Evolutionary conservation across 1,139 yeast genomes (phyloP).

Genomic region (Lodderomyces parapsilosis): DNA sequence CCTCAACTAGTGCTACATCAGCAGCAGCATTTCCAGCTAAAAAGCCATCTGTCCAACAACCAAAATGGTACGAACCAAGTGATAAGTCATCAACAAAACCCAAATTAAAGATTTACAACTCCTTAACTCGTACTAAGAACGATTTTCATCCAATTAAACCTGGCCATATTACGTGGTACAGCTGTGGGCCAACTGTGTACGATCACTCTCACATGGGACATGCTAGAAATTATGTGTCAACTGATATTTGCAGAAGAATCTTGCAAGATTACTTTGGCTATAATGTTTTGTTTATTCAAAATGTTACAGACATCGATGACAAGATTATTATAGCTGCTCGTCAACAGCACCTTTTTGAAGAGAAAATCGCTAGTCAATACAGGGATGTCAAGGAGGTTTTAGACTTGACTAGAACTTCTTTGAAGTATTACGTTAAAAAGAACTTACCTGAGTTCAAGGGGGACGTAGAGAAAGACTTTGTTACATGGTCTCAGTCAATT

Average conservation of each 20-base stretch:
- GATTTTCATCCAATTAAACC: conserved; percentile 65
- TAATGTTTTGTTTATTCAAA: conserved; percentile 83
- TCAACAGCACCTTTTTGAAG: conserved; percentile 75
- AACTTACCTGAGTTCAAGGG: conserved; percentile 50
- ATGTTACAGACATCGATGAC: conserved; percentile 97
- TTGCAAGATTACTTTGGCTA: conserved; percentile 90
- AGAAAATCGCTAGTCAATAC: conserved; percentile 41
- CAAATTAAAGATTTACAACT: conserved; percentile 55
- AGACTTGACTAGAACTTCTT: conserved; percentile 40
- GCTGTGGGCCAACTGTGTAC: conserved; percentile 99
- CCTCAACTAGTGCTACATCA: not conserved
- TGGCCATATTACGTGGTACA: conserved; percentile 85
- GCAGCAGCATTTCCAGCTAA: conserved; percentile 16
- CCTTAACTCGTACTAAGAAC: conserved; percentile 79
- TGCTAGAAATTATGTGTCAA: conserved; percentile 93
- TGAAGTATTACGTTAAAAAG: conserved; percentile 50
- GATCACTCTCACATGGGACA: conserved; percentile 99
- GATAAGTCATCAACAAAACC: conserved; percentile 17
- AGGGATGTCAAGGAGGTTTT: conserved; percentile 35
- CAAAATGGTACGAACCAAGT: conserved; percentile 38
- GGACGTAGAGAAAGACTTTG: conserved; percentile 37
- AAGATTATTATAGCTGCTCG: conserved; percentile 94
- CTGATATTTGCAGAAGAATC: conserved; percentile 88
- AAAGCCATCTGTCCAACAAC: conserved; percentile 34
- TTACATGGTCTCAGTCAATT: conserved; percentile 48